These are phyloP conservation scores for Ganoderma lingzhi DNA, from an alignment of 1,284 basidiomycete genomes.

Conservation along the genomic window DNA sequence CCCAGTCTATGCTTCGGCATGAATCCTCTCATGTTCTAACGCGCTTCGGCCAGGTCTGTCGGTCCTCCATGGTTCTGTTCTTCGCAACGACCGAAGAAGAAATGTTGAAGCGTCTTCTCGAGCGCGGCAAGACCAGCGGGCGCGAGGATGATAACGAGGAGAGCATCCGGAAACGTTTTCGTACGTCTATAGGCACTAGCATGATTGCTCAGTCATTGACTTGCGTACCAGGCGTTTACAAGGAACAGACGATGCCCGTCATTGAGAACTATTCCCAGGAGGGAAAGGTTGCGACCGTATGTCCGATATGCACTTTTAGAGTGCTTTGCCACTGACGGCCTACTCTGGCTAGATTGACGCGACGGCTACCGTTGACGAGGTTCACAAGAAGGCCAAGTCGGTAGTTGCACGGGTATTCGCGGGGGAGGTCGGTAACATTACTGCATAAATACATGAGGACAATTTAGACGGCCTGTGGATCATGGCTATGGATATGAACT, in stretches of 20 bases:
- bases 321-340: conserved; percentile 14
- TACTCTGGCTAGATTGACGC: conserved; percentile 73
- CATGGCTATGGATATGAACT: conserved; percentile 5
- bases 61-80: conserved; percentile 85
- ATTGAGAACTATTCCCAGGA: conserved; percentile 83
- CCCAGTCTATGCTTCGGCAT: background rate
- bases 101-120: conserved; percentile 87
- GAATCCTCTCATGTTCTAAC: conserved; percentile 16
- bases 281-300: conserved; percentile 84
- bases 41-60: conserved; percentile 68
- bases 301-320: conserved; percentile 34
- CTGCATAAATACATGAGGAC: conserved; percentile 30
- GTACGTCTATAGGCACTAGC: conserved; percentile 54
- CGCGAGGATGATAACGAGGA: conserved; percentile 96
- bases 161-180: conserved; percentile 96
- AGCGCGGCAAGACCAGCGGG: conserved; percentile 94
- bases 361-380: conserved; percentile 75
- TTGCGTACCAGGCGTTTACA: conserved; percentile 77
- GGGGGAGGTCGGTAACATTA: conserved; percentile 39
- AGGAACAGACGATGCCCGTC: conserved; percentile 95
- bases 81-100: conserved; percentile 91
- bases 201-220: conserved; percentile 8
- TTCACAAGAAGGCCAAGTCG: conserved; percentile 68
- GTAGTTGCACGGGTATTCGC: conserved; percentile 57
- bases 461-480: conserved; percentile 25